Percentiles rank a stretch among this genome's conserved stretches.
phyloP scores from a whole-genome alignment of 306 rosid genomes.

The Fragaria iinumae region DNA sequence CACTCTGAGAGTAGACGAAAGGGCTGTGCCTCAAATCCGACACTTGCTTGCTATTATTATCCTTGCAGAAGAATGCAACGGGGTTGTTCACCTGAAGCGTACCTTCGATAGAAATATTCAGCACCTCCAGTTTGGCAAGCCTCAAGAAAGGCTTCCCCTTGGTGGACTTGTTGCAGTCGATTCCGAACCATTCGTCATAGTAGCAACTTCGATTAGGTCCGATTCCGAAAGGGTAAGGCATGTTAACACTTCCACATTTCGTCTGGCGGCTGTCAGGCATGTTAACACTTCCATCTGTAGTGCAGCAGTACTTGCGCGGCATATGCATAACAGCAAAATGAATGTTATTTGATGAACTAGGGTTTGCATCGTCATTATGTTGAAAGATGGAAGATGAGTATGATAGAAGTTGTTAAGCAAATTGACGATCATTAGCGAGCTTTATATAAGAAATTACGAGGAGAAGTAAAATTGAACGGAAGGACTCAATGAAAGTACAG shows the following conservation, averaged over 20 bases:
- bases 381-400: neutral
- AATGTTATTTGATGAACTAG: neutral
- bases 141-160: neutral
- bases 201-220: neutral
- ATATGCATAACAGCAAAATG: neutral
- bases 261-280: neutral
- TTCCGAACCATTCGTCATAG: constrained; percentile 1
- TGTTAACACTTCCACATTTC: neutral
- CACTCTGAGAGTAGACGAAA: constrained; percentile 12
- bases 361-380: neutral
- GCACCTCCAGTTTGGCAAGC: neutral
- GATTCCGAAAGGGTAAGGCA: constrained; percentile 20
- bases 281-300: neutral
- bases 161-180: neutral
- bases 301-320: neutral
- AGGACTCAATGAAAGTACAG: no score
- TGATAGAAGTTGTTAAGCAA: neutral
- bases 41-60: no score
- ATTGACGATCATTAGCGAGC: neutral
- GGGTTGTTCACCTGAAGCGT: neutral
- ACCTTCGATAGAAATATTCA: neutral
- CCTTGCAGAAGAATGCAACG: neutral
- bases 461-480: neutral
- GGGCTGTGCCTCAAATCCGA: constrained; percentile 14
- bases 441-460: constrained; percentile 15